Conservation (phyloP, 2,329 filamentous ascomycete genomes). For the Cladosporium sp. region DNA sequence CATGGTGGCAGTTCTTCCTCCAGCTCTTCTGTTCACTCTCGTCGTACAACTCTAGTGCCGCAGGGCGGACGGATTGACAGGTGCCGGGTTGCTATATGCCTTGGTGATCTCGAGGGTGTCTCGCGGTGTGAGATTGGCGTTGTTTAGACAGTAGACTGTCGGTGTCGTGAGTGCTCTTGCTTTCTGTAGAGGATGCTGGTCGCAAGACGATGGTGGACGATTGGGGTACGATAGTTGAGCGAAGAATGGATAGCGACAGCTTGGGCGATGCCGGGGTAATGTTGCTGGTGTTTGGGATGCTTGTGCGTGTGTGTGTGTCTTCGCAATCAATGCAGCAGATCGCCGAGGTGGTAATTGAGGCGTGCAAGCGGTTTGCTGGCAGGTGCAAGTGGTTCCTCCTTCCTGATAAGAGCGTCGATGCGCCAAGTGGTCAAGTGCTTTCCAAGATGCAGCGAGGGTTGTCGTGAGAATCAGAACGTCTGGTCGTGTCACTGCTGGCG, state of each 20-base stretch:
- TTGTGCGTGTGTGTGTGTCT: not conserved
- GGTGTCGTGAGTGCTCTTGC: not conserved
- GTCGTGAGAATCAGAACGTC: not conserved
- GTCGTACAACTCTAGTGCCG: not conserved
- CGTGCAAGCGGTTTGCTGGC: not conserved
- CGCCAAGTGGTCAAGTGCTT: not conserved
- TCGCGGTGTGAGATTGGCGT: not conserved
- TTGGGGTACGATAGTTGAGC: not conserved
- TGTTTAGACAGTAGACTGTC: not conserved
- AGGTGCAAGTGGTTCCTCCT: not conserved
- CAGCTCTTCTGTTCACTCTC: not conserved
- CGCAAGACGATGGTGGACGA: not conserved
- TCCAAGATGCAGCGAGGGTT: not conserved
- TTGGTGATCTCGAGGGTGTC: not conserved
- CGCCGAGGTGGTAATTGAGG: not conserved
- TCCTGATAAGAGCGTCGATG: not conserved
- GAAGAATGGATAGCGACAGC: slow-evolving; percentile 5
- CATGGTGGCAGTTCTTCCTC: not conserved
- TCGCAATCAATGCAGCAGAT: not conserved
- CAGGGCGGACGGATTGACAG: not conserved
- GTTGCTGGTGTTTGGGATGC: not conserved
- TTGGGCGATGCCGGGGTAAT: not conserved
- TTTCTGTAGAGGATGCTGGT: not conserved
- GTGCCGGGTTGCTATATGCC: not conserved
- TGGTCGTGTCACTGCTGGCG: not conserved